Evolutionary conservation across 2,329 filamentous ascomycete species (phyloP).

Genomic region (Nothopassalora personata): DNA sequence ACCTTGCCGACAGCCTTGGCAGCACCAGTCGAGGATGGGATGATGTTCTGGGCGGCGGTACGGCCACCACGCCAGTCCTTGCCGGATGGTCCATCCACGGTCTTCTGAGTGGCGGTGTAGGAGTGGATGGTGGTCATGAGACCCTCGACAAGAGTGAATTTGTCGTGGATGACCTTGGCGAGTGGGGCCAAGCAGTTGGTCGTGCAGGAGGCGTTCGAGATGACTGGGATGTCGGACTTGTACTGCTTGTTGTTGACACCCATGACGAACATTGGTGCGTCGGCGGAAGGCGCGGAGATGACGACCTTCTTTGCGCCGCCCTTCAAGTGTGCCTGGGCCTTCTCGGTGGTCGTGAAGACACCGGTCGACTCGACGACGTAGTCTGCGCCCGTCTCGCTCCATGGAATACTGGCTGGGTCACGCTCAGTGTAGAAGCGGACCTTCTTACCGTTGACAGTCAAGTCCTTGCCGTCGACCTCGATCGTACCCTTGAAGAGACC

Average conservation of each 20-base stretch:
- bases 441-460: constrained; percentile 89
- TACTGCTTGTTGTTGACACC: constrained; percentile 96
- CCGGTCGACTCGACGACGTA: constrained; percentile 98
- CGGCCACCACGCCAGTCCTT: constrained; percentile 99
- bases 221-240: constrained; percentile 83
- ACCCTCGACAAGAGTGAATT: constrained; percentile 95
- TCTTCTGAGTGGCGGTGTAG: constrained; percentile 99
- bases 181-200: constrained; percentile 99
- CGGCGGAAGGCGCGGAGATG: constrained; percentile 82
- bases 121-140: constrained; percentile 99
- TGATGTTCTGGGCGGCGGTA: constrained; percentile 99
- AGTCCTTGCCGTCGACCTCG: constrained; percentile 63
- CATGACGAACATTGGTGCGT: constrained; percentile 99
- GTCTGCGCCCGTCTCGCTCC: constrained; percentile 77
- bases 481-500: constrained; percentile 93
- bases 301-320: constrained; percentile 94
- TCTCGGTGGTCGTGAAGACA: constrained; percentile 98
- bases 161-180: constrained; percentile 98
- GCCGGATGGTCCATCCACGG: constrained; percentile 90
- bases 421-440: constrained; percentile 92
- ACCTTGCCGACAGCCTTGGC: constrained; percentile 99
- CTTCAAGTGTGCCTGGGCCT: constrained; percentile 89
- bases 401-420: constrained; percentile 85
- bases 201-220: constrained; percentile 99
- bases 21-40: constrained; percentile 96